Percentiles rank a stretch among this genome's conserved stretches.
Evolutionary conservation across 2,329 filamentous ascomycete genomes (phyloP).

Genomic region (Xylaria digitata): DNA sequence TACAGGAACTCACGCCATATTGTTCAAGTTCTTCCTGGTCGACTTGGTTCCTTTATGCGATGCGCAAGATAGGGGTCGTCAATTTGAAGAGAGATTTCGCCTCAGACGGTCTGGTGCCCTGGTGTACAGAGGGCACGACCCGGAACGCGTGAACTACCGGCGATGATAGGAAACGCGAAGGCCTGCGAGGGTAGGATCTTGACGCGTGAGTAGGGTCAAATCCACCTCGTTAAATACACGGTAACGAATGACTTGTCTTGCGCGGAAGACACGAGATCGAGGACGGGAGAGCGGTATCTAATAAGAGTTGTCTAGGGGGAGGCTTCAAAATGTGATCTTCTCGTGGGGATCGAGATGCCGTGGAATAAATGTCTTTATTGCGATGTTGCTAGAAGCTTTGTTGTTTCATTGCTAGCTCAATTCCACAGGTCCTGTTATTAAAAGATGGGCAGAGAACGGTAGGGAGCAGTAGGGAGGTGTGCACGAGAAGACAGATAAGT

Average conservation of each 20-base stretch:
- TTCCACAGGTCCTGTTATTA: constrained; percentile 15
- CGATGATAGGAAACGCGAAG: neutral
- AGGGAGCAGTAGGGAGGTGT: constrained; percentile 19
- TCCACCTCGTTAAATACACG: neutral
- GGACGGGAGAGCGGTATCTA: neutral
- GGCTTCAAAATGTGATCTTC: constrained; percentile 31
- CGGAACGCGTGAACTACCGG: constrained; percentile 23
- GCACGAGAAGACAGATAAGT: constrained; percentile 19
- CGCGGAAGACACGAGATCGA: neutral
- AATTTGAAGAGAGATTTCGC: constrained; percentile 8
- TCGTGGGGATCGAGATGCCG: constrained; percentile 38
- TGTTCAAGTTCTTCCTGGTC: constrained; percentile 24
- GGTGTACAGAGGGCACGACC: constrained; percentile 7
- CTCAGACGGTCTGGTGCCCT: neutral
- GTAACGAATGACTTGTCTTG: constrained; percentile 18
- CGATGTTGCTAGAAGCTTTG: constrained; percentile 46
- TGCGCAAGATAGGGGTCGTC: neutral
- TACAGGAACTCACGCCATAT: constrained; percentile 46
- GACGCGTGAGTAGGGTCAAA: constrained; percentile 14
- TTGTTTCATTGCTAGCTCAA: constrained; percentile 40
- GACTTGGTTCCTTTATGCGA: constrained; percentile 1
- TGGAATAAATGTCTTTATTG: constrained; percentile 40
- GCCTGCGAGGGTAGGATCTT: neutral
- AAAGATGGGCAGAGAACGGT: constrained; percentile 1
- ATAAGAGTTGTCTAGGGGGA: constrained; percentile 15